A percentile compares a stretch with the other conserved stretches of the same genome.
Evolutionary conservation across 2,329 filamentous ascomycete genomes (phyloP).

Genomic region (Penicillium fuscoglaucum): DNA sequence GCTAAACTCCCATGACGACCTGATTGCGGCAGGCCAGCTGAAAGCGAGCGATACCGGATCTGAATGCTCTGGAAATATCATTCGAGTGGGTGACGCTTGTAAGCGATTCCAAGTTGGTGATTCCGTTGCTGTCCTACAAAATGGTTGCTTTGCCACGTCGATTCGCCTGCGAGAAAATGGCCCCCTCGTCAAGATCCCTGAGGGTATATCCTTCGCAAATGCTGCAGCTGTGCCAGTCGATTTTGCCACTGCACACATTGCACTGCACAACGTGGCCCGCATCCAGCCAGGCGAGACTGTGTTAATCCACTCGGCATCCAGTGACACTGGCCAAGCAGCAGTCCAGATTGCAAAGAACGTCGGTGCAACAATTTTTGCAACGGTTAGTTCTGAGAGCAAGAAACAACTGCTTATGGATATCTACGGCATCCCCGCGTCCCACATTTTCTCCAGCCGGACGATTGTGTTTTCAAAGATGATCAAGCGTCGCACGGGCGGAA

Average conservation of each 20-base stretch:
- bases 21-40: constrained; percentile 26
- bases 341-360: constrained; percentile 22
- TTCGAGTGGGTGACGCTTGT: constrained; percentile 7
- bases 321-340: constrained; percentile 18
- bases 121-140: constrained; percentile 1
- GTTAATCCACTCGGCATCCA: constrained; percentile 29
- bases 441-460: constrained; percentile 17
- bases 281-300: constrained; percentile 19
- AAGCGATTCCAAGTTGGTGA: constrained; percentile 15
- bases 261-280: constrained; percentile 10
- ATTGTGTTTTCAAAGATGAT: constrained; percentile 10
- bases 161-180: not conserved
- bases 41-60: not conserved
- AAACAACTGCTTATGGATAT: constrained; percentile 16
- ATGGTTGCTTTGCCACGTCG: not conserved
- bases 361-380: constrained; percentile 19
- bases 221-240: constrained; percentile 15
- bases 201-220: constrained; percentile 1
- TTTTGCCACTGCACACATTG: constrained; percentile 12
- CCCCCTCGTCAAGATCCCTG: constrained; percentile 1
- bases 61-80: constrained; percentile 11
- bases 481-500: constrained; percentile 1
- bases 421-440: constrained; percentile 18
- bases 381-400: constrained; percentile 12
- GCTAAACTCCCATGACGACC: constrained; percentile 36